These are phyloP conservation scores for Boeremia exigua DNA, from an alignment of 2,329 filamentous ascomycete genomes.

Conservation along the genomic window DNA sequence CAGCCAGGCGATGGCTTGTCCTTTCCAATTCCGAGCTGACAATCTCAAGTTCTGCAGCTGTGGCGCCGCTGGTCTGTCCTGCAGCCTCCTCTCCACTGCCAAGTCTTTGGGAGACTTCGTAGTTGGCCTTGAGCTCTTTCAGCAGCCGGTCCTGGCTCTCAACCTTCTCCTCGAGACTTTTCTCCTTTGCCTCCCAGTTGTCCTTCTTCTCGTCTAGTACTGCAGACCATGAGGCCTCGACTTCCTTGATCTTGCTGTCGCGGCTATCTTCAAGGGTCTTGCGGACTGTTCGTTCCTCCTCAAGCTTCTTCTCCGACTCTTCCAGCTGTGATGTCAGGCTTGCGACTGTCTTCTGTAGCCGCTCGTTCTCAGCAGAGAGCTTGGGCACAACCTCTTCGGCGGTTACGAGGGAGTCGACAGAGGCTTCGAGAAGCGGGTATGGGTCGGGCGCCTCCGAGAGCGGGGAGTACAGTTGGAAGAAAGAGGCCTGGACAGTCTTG, in stretches of 20 bases:
- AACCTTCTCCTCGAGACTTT: conserved; percentile 86
- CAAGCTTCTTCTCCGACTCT: conserved; percentile 78
- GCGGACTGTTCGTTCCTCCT: conserved; percentile 74
- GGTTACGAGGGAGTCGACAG: conserved; percentile 89
- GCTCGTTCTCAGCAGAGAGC: conserved; percentile 84
- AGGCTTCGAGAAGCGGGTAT: conserved; percentile 94
- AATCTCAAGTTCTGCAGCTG: conserved; percentile 91
- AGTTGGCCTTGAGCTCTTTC: conserved; percentile 95
- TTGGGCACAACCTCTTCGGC: conserved; percentile 92
- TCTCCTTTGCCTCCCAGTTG: conserved; percentile 96
- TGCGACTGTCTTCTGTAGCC: conserved; percentile 79
- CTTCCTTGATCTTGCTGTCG: conserved; percentile 82
- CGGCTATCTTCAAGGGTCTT: conserved; percentile 78
- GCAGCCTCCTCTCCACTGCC: conserved; percentile 73
- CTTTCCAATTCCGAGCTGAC: conserved; percentile 89
- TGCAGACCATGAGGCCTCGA: conserved; percentile 87
- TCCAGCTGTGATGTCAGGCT: conserved; percentile 82
- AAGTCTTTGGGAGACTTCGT: conserved; percentile 92
- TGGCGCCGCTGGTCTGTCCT: conserved; percentile 66
- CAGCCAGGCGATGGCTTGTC: conserved; percentile 83
- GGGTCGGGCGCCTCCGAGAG: conserved; percentile 96
- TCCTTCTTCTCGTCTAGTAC: conserved; percentile 92
- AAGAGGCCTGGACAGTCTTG: conserved; percentile 90
- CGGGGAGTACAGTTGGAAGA: conserved; percentile 89
- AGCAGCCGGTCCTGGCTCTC: conserved; percentile 91